Evolutionary conservation across 2,329 filamentous ascomycete species (phyloP).

Genomic region (Eutypa lata): DNA sequence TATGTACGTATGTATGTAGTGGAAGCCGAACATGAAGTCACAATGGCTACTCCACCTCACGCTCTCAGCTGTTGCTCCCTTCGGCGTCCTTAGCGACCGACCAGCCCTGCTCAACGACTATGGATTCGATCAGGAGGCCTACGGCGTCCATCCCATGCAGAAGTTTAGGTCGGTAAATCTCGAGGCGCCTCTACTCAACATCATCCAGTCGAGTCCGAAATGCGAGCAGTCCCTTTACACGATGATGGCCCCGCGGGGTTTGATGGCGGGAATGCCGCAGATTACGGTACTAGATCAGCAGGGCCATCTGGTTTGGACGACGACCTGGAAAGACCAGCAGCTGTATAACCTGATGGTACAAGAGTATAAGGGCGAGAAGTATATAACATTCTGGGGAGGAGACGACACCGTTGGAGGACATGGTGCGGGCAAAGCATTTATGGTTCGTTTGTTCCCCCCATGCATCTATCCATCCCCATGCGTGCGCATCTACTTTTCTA

Average conservation of each 20-base stretch:
- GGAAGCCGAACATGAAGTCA: no score
- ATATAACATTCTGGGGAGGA: constrained; percentile 49
- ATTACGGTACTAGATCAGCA: constrained; percentile 42
- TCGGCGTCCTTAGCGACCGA: constrained; percentile 5
- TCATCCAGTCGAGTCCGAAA: constrained; percentile 22
- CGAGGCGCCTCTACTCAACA: constrained; percentile 31
- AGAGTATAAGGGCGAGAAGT: constrained; percentile 38
- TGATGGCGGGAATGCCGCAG: constrained; percentile 32
- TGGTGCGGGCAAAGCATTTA: constrained; percentile 42
- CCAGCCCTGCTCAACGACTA: constrained; percentile 12
- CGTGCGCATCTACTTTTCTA: no score
- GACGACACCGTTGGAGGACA: constrained; percentile 43
- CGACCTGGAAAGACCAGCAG: constrained; percentile 30
- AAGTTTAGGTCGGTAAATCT: constrained; percentile 29
- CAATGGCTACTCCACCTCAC: constrained; percentile 1
- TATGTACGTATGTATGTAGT: no score
- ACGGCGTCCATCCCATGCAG: constrained; percentile 32
- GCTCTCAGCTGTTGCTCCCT: constrained; percentile 3
- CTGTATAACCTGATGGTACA: constrained; percentile 44
- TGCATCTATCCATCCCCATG: neutral
- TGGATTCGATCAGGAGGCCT: constrained; percentile 30
- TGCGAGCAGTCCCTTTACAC: constrained; percentile 38
- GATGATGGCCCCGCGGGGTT: constrained; percentile 35
- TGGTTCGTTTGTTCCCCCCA: constrained; percentile 31
- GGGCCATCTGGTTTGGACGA: constrained; percentile 44